A percentile compares a stretch with the other conserved stretches of the same genome.
Conservation (phyloP, 2,329 filamentous ascomycete genomes). For the Fusarium annulatum region DNA sequence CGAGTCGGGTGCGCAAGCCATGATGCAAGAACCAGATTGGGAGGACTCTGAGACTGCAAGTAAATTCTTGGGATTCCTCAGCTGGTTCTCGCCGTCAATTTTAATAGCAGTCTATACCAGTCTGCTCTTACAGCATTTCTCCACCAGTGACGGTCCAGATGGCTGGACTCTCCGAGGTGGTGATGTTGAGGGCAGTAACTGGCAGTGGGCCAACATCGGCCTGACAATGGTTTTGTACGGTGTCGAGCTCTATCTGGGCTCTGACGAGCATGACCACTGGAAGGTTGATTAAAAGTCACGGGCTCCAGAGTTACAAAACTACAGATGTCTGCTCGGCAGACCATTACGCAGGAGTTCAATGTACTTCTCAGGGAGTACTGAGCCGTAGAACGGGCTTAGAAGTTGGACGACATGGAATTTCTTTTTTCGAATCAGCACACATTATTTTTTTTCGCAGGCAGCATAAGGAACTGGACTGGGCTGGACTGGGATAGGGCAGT, state of each 20-base stretch:
- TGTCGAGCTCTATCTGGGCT: conserved; percentile 87
- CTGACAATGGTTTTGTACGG: conserved; percentile 91
- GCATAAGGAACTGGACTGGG: conserved; percentile 39
- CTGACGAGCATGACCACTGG: conserved; percentile 91
- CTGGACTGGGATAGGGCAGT: conserved; percentile 36
- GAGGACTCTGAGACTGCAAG: conserved; percentile 88
- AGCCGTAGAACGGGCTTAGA: conserved; percentile 12
- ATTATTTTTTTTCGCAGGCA: conserved; percentile 29
- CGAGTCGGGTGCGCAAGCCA: conserved; percentile 82
- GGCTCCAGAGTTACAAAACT: background rate
- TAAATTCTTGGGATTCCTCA: conserved; percentile 82
- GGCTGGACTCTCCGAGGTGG: conserved; percentile 90
- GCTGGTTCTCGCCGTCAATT: conserved; percentile 94
- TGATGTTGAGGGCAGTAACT: conserved; percentile 82
- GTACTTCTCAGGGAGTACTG: conserved; percentile 5
- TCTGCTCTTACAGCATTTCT: conserved; percentile 94
- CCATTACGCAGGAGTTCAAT: conserved; percentile 17
- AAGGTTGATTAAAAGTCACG: conserved; percentile 79
- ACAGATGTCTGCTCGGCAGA: background rate
- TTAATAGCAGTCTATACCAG: conserved; percentile 97
- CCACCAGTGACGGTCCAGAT: conserved; percentile 74
- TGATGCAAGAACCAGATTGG: conserved; percentile 85
- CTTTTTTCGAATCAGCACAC: conserved; percentile 25
- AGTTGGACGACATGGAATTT: conserved; percentile 11
- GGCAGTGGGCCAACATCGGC: conserved; percentile 93